phyloP scores from a whole-genome alignment of 768 basidiomycete genomes.

The Chalciporus sphaerocephalus region DNA sequence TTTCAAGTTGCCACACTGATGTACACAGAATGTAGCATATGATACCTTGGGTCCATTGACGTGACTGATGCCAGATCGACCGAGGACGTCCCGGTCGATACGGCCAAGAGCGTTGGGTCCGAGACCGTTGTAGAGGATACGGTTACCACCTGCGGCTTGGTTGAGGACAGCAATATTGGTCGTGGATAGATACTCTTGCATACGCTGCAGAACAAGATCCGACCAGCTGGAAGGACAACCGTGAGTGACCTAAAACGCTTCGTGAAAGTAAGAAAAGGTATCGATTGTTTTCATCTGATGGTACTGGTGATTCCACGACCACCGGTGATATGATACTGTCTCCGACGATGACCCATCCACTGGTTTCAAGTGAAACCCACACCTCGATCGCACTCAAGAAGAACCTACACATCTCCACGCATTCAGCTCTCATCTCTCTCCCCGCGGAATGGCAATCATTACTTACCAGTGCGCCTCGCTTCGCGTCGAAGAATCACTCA shows the following conservation, averaged over 20 bases:
- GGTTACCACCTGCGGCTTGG: background rate
- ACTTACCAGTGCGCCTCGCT: no score
- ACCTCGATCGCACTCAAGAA: conserved; percentile 3
- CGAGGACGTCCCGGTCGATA: conserved; percentile 4
- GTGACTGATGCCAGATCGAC: no score
- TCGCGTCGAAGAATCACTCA: no score
- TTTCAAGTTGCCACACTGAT: no score
- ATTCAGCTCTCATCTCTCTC: background rate
- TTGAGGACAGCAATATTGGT: conserved; percentile 1
- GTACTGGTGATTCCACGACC: conserved; percentile 4
- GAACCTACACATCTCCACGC: conserved; percentile 2
- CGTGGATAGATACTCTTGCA: background rate
- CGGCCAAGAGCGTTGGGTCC: background rate
- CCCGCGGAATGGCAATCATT: no score
- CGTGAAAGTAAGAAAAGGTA: background rate
- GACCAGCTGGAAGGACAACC: background rate
- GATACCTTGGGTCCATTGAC: no score
- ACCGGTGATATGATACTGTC: conserved; percentile 7
- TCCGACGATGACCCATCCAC: conserved; percentile 1
- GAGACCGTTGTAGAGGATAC: conserved; percentile 1
- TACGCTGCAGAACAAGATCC: conserved; percentile 1
- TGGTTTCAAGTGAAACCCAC: conserved; percentile 1
- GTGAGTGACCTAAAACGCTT: background rate
- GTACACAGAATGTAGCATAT: no score
- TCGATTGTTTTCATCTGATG: conserved; percentile 3